phyloP scores from a whole-genome alignment of 768 basidiomycete genomes.

The Suillus placidus region DNA sequence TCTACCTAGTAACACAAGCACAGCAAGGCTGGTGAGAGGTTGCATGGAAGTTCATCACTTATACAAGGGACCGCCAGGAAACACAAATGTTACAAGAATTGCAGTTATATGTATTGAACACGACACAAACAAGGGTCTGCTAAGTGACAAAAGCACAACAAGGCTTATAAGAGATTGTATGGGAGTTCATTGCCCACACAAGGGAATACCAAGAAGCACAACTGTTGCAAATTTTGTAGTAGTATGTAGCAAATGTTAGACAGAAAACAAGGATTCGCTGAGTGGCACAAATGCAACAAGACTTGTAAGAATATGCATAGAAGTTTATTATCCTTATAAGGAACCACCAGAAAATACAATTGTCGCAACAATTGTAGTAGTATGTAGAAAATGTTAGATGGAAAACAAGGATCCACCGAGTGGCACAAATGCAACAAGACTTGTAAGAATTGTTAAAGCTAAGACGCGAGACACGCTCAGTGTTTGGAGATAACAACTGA shows the following conservation, averaged over 20 bases:
- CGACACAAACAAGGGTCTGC: no score
- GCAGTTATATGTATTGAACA: neutral
- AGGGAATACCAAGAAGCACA: neutral
- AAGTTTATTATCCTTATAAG: neutral
- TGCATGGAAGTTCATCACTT: neutral
- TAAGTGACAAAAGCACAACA: no score
- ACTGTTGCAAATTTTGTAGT: neutral
- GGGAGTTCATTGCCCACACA: neutral
- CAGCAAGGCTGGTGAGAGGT: neutral
- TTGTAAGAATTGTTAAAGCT: no score
- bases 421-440: neutral
- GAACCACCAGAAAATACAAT: neutral
- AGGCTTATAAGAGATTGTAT: neutral
- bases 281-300: neutral
- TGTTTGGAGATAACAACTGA: no score
- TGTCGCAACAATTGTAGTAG: neutral
- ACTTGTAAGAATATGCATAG: neutral
- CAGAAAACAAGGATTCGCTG: neutral
- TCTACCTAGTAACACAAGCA: no score
- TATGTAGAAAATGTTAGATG: neutral
- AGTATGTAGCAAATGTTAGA: no score
- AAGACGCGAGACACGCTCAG: no score
- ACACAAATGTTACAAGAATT: neutral
- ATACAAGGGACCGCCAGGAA: neutral
- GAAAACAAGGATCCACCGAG: neutral